Evolutionary conservation across 305 asterid genomes (phyloP).

Genomic region (Rubia balearica): DNA sequence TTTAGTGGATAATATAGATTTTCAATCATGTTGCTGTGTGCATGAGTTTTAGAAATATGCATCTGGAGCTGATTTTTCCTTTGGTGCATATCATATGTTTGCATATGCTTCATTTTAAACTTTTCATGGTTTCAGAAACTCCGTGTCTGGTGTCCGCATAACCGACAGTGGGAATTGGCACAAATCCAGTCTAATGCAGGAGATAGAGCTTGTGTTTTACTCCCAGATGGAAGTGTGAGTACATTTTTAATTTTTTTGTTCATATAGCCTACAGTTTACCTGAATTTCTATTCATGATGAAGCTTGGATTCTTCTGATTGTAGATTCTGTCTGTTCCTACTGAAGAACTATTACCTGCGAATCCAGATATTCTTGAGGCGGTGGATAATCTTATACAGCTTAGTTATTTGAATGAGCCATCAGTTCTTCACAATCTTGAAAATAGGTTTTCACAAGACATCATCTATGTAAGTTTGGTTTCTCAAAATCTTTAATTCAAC

Average conservation of each 20-base stretch:
- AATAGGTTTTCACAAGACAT: conserved; percentile 53
- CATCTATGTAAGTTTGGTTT: conserved; percentile 55
- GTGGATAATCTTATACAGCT: conserved; percentile 90
- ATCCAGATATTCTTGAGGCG: conserved; percentile 81
- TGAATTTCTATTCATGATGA: conserved; percentile 12
- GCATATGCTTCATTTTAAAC: conserved; percentile 16
- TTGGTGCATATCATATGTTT: conserved; percentile 11
- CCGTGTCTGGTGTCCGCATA: conserved; percentile 58
- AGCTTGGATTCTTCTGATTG: conserved; percentile 22
- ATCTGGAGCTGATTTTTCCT: neutral
- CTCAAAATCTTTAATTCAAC: neutral
- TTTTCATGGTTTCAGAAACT: conserved; percentile 45
- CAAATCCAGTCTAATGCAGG: conserved; percentile 64
- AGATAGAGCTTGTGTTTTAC: conserved; percentile 53
- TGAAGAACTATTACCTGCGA: conserved; percentile 72
- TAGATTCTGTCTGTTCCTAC: conserved; percentile 60
- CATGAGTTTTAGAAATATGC: neutral
- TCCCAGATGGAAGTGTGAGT: conserved; percentile 64
- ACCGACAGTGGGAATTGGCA: conserved; percentile 58
- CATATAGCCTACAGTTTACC: conserved; percentile 16
- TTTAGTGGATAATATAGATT: neutral
- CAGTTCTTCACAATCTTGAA: conserved; percentile 83
- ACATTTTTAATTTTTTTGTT: conserved; percentile 17
- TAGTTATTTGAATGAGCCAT: conserved; percentile 88
- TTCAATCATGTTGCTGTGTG: neutral